Evolutionary conservation across 2,329 filamentous ascomycete species (phyloP).

Genomic region (Phialophora macrospora): DNA sequence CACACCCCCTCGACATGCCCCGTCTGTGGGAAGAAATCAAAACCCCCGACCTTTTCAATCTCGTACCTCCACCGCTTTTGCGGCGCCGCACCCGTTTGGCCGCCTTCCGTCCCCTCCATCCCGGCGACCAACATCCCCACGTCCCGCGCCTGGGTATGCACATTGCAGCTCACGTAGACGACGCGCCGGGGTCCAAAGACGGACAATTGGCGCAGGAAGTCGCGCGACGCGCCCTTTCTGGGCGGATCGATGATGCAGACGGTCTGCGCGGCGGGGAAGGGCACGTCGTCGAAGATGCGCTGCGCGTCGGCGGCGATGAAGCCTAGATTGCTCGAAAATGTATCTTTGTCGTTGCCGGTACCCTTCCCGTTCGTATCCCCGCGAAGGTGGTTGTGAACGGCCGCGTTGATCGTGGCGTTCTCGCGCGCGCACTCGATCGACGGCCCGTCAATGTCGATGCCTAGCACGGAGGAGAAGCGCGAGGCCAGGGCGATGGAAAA

Average conservation of each 20-base stretch:
- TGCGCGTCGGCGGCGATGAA: constrained; percentile 91
- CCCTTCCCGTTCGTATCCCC: background rate
- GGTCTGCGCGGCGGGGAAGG: constrained; percentile 77
- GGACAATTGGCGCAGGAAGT: constrained; percentile 81
- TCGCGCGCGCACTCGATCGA: constrained; percentile 77
- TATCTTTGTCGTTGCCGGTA: background rate
- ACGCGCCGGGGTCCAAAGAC: constrained; percentile 77
- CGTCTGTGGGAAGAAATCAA: constrained; percentile 96
- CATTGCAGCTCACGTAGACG: constrained; percentile 96
- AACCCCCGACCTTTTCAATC: constrained; percentile 88
- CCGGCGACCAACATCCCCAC: constrained; percentile 85
- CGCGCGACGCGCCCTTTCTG: constrained; percentile 87
- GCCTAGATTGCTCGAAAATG: constrained; percentile 68
- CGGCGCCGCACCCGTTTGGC: background rate
- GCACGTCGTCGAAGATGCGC: constrained; percentile 76
- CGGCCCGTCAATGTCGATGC: constrained; percentile 83
- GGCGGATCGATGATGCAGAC: constrained; percentile 97
- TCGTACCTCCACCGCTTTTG: constrained; percentile 62
- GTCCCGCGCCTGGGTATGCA: constrained; percentile 95
- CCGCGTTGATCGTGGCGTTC: constrained; percentile 76
- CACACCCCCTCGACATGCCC: constrained; percentile 70
- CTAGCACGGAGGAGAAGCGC: constrained; percentile 77
- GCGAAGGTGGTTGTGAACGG: background rate
- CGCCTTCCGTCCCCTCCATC: constrained; percentile 69
- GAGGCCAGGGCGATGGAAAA: constrained; percentile 93